Evolutionary conservation across 2,329 filamentous ascomycete genomes (phyloP).

Genomic region (Epichloe brachyelytri): DNA sequence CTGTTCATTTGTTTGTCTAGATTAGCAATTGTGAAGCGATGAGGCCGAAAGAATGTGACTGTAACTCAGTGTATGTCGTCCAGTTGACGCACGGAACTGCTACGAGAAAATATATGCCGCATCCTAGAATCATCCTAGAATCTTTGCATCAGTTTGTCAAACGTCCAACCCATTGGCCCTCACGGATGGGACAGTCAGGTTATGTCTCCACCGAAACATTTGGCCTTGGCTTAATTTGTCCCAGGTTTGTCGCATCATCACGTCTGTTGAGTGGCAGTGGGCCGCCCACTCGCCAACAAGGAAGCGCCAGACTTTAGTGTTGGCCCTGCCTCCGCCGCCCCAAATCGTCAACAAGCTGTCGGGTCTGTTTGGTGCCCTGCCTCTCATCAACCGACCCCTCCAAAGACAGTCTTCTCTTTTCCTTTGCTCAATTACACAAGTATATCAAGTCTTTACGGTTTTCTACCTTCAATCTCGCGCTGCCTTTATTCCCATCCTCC

Average conservation of each 20-base stretch:
- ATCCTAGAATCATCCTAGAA: neutral
- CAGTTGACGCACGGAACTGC: neutral
- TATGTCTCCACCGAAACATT: too few species aligned
- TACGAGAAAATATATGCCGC: neutral
- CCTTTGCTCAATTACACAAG: neutral
- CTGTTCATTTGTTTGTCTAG: too few species aligned
- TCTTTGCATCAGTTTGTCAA: neutral
- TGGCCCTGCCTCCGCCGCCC: neutral
- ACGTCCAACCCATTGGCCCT: too few species aligned
- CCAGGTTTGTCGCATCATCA: neutral
- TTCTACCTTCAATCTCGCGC: neutral
- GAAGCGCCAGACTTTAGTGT: neutral
- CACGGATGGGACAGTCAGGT: too few species aligned
- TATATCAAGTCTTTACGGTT: neutral
- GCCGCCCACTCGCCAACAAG: too few species aligned
- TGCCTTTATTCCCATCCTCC: too few species aligned
- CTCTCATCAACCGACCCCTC: constrained; percentile 5
- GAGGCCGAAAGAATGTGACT: neutral
- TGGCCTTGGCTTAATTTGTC: too few species aligned
- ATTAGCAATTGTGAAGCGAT: neutral
- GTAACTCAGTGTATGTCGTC: neutral
- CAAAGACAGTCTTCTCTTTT: neutral
- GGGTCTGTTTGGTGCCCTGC: neutral
- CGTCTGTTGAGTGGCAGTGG: neutral
- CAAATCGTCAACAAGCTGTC: neutral